phyloP scores from a whole-genome alignment of 495 filamentous ascomycete species.

The Halenospora varia region DNA sequence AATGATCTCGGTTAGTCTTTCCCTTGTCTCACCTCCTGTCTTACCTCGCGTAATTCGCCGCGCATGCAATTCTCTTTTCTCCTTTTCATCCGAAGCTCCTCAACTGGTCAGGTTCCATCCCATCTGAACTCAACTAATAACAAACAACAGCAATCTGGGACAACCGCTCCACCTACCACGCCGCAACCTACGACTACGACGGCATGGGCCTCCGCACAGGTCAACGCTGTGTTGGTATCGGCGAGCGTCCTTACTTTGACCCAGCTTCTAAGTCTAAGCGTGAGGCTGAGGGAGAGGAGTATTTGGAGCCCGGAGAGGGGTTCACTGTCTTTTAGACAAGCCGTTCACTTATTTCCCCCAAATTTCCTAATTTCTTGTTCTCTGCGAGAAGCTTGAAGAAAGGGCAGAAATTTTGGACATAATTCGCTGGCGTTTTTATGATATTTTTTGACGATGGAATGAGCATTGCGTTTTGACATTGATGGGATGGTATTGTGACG shows the following conservation, averaged over 20 bases:
- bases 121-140: no score
- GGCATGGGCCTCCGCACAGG: constrained; percentile 54
- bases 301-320: not conserved
- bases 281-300: constrained; percentile 30
- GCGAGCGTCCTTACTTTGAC: constrained; percentile 67
- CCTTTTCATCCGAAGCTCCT: no score
- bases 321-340: constrained; percentile 1
- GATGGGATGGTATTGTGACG: no score
- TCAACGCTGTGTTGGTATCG: constrained; percentile 56
- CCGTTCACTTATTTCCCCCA: not conserved
- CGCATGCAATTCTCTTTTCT: no score
- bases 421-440: no score
- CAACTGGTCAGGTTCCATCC: no score
- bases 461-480: no score
- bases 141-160: constrained; percentile 63
- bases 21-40: not conserved
- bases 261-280: constrained; percentile 50
- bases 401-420: no score
- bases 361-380: not conserved
- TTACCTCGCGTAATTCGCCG: not conserved
- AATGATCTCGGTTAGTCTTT: constrained; percentile 42
- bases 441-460: no score
- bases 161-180: constrained; percentile 65
- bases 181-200: constrained; percentile 58
- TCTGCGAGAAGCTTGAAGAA: not conserved